Evolutionary conservation across 2,329 filamentous ascomycete genomes (phyloP).

Genomic region (Venturiaceae sp.): DNA sequence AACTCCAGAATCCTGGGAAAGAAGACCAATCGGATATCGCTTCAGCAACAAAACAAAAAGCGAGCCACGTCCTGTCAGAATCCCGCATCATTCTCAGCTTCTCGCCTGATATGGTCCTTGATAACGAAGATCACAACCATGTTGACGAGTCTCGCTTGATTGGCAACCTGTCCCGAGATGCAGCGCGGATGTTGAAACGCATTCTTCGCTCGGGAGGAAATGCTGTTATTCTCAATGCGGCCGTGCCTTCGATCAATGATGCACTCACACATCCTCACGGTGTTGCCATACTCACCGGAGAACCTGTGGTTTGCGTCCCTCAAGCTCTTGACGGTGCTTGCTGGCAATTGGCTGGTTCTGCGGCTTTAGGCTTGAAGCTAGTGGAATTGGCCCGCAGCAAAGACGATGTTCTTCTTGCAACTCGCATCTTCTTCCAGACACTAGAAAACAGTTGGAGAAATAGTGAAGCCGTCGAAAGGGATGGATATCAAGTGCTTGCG

Average conservation of each 20-base stretch:
- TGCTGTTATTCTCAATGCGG: conserved; percentile 77
- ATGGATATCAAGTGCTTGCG: conserved; percentile 82
- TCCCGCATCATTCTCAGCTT: conserved; percentile 74
- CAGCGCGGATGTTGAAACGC: conserved; percentile 57
- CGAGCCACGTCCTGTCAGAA: conserved; percentile 72
- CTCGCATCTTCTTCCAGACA: conserved; percentile 76
- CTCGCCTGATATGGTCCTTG: conserved; percentile 68
- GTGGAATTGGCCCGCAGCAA: conserved; percentile 65
- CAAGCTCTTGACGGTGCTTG: conserved; percentile 83
- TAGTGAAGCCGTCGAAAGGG: conserved; percentile 95
- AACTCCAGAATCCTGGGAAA: conserved; percentile 79
- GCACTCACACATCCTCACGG: conserved; percentile 75
- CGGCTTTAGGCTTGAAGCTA: conserved; percentile 73
- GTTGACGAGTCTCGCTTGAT: conserved; percentile 65
- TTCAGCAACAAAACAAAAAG: conserved; percentile 76
- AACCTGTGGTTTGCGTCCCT: conserved; percentile 70
- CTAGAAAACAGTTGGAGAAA: conserved; percentile 92
- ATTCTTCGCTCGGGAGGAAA: conserved; percentile 65
- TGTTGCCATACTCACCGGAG: conserved; percentile 71
- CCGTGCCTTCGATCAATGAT: conserved; percentile 79
- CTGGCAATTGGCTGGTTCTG: conserved; percentile 89
- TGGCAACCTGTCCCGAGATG: conserved; percentile 63
- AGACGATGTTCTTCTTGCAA: conserved; percentile 63
- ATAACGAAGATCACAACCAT: conserved; percentile 66
- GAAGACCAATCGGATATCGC: conserved; percentile 89